Base-by-base conservation (phyloP, 2,329 filamentous ascomycete species). In the Bipolaris victoriae region DNA sequence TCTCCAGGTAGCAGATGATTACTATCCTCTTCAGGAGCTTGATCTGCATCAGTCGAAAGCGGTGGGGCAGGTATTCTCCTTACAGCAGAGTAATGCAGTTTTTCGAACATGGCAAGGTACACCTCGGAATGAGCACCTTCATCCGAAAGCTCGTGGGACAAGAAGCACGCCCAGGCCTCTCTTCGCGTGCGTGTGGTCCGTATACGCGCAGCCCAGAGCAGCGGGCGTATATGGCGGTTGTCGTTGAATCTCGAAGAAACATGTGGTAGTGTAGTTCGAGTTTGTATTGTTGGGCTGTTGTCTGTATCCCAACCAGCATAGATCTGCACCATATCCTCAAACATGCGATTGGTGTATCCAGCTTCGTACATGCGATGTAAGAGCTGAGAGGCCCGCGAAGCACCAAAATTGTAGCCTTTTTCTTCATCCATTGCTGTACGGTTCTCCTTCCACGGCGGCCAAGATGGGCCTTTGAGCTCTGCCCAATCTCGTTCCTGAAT, bases 401-500 rank as follows among this genome's bases (percentile, higher is more conserved):
- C 78, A 58, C 84, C 84, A 56, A 84, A 81, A 39, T 85, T 82
- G 44, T 81, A 80, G 10, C 80, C 82, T 52, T 85, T 82, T 13
- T 80, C 77, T n/a, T 81, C 79, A 66, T 89, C 86, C 67, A 88
- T 84, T 1, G 84, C 85, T 15, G 84, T 81, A 51, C 80, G 84
- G 45, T 86, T 82, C 66, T 85, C 82, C 69, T 87, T 88, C 85
- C 86, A 89, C 0, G 86, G 86, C 13, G 86, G 86, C 86, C 86
- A 89, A 7, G 84, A 85, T 7, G 80, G 75, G 2, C 84, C 80
- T 75, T 88, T 87, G 18, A 87, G 75, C 43, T 79, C 75, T 2
- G 85, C 85, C 80, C 85, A 88, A 57, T 84, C 78, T 26, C 76
- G 80, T 65, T 89, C 86, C 26, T 76, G 73, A 0, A 64, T 36